phyloP scores from a whole-genome alignment of 192 early-diverging fungal genomes.

The Gigaspora rosea region DNA sequence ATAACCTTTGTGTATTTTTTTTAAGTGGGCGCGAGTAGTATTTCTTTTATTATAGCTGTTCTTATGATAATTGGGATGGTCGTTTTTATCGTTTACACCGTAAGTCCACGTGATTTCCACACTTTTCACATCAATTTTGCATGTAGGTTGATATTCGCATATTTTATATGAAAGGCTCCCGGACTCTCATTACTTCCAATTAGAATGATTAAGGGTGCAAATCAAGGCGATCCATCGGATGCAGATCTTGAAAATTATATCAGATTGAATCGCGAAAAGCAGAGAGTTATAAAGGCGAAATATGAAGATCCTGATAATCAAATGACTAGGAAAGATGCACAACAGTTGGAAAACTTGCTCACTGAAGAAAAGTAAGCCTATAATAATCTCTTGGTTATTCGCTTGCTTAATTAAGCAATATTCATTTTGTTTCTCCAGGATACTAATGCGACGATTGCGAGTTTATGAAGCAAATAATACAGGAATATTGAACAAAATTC shows the following conservation, averaged over 20 bases:
- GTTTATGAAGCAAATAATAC: background rate
- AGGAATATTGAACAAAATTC: slow-evolving; percentile 1
- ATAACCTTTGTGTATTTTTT: background rate
- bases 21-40: slow-evolving; percentile 8
- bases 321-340: background rate
- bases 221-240: background rate
- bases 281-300: slow-evolving; percentile 2
- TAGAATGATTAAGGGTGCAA: background rate
- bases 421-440: background rate
- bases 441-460: background rate
- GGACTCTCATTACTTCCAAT: slow-evolving; percentile 12
- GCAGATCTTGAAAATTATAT: background rate
- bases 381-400: background rate
- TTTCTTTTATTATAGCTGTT: slow-evolving; percentile 51
- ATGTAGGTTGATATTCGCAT: background rate
- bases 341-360: background rate
- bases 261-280: slow-evolving; percentile 4
- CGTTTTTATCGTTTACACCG: slow-evolving; percentile 58
- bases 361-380: slow-evolving; percentile 4
- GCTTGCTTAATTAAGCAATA: background rate
- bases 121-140: background rate
- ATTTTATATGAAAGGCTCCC: background rate
- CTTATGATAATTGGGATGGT: slow-evolving; percentile 53
- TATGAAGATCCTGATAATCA: background rate
- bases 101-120: slow-evolving; percentile 30